Conservation (phyloP, 345 rosid species). For the Eucalyptus curtisii region DNA sequence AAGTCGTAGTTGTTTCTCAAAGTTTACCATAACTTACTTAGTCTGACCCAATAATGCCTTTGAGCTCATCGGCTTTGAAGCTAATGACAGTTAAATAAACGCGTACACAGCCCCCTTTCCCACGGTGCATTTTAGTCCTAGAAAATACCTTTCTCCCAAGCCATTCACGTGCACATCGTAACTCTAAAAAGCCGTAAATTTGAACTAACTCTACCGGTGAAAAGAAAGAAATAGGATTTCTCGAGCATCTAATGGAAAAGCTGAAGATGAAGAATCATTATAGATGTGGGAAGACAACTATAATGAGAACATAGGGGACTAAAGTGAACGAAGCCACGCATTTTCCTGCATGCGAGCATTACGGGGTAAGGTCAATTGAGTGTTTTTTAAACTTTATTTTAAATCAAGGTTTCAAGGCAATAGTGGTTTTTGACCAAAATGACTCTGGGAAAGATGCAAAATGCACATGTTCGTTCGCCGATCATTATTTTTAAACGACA, state of each 20-base stretch:
- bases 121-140: not conserved
- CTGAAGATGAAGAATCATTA: not conserved
- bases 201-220: rapidly evolving
- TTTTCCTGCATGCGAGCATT: not conserved
- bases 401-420: not conserved
- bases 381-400: not conserved
- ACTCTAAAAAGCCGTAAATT: not conserved
- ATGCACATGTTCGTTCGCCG: not conserved
- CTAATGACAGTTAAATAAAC: too few relatives aligned
- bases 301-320: not conserved
- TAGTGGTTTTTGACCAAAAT: not conserved
- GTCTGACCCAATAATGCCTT: not conserved
- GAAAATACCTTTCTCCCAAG: not conserved
- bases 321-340: not conserved
- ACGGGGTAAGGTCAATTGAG: not conserved
- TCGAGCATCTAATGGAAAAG: not conserved
- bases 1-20: not conserved
- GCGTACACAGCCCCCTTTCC: not conserved
- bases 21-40: not conserved
- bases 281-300: not conserved
- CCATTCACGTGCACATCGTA: not conserved
- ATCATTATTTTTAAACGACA: not conserved
- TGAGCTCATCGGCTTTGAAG: not conserved
- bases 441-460: not conserved
- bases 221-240: too few relatives aligned